Conservation (phyloP, 2,329 filamentous ascomycete species). For the Aspergillus phoenicis region DNA sequence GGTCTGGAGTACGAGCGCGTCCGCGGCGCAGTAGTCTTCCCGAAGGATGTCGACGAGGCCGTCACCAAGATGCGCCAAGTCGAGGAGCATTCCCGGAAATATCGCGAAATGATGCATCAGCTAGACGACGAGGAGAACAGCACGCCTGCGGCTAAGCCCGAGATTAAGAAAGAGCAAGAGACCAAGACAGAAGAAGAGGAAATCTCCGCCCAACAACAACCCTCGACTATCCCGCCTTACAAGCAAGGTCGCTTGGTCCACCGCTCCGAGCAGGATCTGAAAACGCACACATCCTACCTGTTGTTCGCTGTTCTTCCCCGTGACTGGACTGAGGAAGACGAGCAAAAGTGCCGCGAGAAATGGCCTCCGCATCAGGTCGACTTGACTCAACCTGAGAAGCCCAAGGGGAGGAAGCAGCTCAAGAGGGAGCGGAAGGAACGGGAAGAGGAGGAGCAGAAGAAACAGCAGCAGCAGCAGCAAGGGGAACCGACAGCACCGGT, state of each 20-base stretch:
- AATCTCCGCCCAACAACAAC: slow-evolving; percentile 22
- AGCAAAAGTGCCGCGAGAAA: slow-evolving; percentile 65
- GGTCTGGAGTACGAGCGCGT: slow-evolving; percentile 70
- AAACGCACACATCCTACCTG: slow-evolving; percentile 96
- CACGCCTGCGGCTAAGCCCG: slow-evolving; percentile 25
- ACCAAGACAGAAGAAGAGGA: slow-evolving; percentile 28
- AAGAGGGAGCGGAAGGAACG: slow-evolving; percentile 36
- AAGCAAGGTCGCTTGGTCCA: slow-evolving; percentile 78
- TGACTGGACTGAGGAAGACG: slow-evolving; percentile 82
- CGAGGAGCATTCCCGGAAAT: slow-evolving; percentile 68
- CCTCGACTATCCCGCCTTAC: slow-evolving; percentile 55
- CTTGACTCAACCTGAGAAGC: slow-evolving; percentile 24
- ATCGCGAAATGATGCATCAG: slow-evolving; percentile 52
- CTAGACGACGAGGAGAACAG: slow-evolving; percentile 23
- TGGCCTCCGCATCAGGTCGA: slow-evolving; percentile 65
- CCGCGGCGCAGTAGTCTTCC: slow-evolving; percentile 67
- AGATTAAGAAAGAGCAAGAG: slow-evolving; percentile 27
- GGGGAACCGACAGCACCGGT: neutral
- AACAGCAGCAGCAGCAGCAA: slow-evolving; percentile 13
- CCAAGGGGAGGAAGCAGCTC: slow-evolving; percentile 44
- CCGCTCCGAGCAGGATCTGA: slow-evolving; percentile 81
- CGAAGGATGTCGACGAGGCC: slow-evolving; percentile 74
- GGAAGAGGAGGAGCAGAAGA: slow-evolving; percentile 18
- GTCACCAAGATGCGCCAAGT: slow-evolving; percentile 72
- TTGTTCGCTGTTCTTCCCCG: slow-evolving; percentile 89